A percentile compares a stretch with the other conserved stretches of the same genome.
These are phyloP conservation scores for Camelina laxa DNA, from an alignment of 345 rosid species.

Conservation along the genomic window DNA sequence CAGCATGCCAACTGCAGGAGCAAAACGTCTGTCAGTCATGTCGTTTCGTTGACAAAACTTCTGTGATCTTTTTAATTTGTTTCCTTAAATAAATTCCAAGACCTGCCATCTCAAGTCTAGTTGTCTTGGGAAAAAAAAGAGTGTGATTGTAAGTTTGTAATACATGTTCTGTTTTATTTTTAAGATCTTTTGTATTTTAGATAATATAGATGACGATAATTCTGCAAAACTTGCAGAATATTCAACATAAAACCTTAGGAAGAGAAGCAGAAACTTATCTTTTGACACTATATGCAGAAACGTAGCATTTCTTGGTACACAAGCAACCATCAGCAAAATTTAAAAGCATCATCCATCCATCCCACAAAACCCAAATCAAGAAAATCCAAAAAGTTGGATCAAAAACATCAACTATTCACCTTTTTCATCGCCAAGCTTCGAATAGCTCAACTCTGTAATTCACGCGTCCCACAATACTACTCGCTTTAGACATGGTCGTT, in stretches of 20 bases:
- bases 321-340: constrained; percentile 37
- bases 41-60: constrained; percentile 30
- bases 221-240: neutral
- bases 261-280: constrained; percentile 6
- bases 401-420: constrained; percentile 30
- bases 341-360: constrained; percentile 29
- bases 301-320: constrained; percentile 28
- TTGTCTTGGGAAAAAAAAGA: neutral
- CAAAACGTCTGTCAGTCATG: constrained; percentile 37
- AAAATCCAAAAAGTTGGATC: constrained; percentile 19
- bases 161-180: neutral
- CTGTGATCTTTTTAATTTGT: neutral
- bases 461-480: constrained; percentile 51
- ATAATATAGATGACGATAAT: neutral
- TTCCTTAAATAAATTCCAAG: constrained; percentile 11
- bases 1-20: constrained; percentile 10
- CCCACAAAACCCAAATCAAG: constrained; percentile 28
- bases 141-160: constrained; percentile 8
- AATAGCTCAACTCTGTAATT: constrained; percentile 67
- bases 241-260: neutral
- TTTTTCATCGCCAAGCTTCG: constrained; percentile 71
- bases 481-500: constrained; percentile 51
- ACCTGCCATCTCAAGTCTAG: neutral
- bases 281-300: constrained; percentile 39
- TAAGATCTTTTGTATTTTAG: neutral